Percentiles rank a stretch among this genome's conserved stretches.
These are phyloP conservation scores for Gleditsia sinensis DNA, from an alignment of 306 rosid species.

Conservation along the genomic window DNA sequence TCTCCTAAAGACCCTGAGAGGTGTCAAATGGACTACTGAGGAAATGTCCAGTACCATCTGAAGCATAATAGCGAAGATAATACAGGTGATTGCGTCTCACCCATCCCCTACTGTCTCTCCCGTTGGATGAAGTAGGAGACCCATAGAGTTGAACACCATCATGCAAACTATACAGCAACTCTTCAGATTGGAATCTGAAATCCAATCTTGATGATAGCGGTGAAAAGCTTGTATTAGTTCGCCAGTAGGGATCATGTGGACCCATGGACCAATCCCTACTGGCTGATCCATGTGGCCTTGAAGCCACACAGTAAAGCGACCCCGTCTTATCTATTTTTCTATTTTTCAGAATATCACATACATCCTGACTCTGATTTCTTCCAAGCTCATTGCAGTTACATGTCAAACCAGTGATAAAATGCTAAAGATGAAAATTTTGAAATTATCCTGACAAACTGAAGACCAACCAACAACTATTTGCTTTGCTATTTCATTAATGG, in stretches of 20 bases:
- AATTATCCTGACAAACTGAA: constrained; percentile 14
- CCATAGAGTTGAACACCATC: constrained; percentile 57
- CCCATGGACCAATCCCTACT: constrained; percentile 91
- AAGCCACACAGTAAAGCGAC: constrained; percentile 97
- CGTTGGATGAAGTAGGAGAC: constrained; percentile 72
- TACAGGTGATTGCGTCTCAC: constrained; percentile 72
- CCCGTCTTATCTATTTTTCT: constrained; percentile 90
- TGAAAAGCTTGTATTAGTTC: constrained; percentile 78
- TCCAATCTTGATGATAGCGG: constrained; percentile 83
- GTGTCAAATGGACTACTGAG: constrained; percentile 74
- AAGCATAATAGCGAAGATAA: constrained; percentile 63
- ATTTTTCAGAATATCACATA: constrained; percentile 44
- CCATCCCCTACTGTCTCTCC: constrained; percentile 71
- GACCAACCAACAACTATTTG: neutral
- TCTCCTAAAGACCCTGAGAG: constrained; percentile 74
- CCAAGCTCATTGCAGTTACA: constrained; percentile 36
- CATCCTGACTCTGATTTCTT: constrained; percentile 33
- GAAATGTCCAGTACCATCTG: constrained; percentile 71
- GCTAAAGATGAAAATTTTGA: constrained; percentile 1
- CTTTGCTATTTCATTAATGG: no score
- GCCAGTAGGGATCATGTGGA: constrained; percentile 87
- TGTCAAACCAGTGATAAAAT: constrained; percentile 2
- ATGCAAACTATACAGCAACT: constrained; percentile 51
- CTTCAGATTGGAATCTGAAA: constrained; percentile 76
- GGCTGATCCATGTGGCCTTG: constrained; percentile 95